Evolutionary conservation across 2,329 filamentous ascomycete genomes (phyloP), one percentile per base, ranked within the genome.

Genomic region (Cercospora sp.): DNA sequence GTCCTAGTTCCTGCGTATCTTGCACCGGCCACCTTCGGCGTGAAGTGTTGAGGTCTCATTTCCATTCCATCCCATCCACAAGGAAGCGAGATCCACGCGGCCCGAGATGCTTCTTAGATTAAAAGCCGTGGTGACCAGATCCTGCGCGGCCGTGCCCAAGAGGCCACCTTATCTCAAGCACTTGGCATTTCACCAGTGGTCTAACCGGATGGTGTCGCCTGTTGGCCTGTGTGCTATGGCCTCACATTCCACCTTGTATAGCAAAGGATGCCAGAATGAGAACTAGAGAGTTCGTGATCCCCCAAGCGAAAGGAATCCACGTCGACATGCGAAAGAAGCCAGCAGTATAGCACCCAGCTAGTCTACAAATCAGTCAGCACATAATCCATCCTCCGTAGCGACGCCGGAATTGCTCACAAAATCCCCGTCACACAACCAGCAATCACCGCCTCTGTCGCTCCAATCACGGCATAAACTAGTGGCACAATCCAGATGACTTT

Each of bases 281-380:
- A 31, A 96, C 86, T 58, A 97, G 79, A 9, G 94, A 89, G 78
- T 93, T 96, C 78, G 94, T 90, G 76, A 92, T 86, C 0, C 89
- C 92, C 94, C 94, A 97, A 23, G 94, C 86, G 75, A 95, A 91
- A 0, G 94, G 94, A 62, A 96, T 91, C 93, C 93, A 97, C 0
- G 94, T 97, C 57, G 93, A 94, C 93, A 97, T 95, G 75, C 89
- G 85, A 77, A 94, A 96, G 79, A 90, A 92, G 53, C 93, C 94
- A 2, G 90, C 87, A 73, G 89, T 87, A 77, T 96, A 97, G 39
- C 94, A 87, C 8, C 90, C 91, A 12, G 91, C 92, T 20, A 96
- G 82, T 60, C 91, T 94, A 57, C 23, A 26, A 9, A 8, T 1
- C 28, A 16, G 45, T 64, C 59, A 73, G 72, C 53, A 53, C 12